Evolutionary conservation across 1,284 basidiomycete genomes (phyloP).

Genomic region (Tilletia indica): DNA sequence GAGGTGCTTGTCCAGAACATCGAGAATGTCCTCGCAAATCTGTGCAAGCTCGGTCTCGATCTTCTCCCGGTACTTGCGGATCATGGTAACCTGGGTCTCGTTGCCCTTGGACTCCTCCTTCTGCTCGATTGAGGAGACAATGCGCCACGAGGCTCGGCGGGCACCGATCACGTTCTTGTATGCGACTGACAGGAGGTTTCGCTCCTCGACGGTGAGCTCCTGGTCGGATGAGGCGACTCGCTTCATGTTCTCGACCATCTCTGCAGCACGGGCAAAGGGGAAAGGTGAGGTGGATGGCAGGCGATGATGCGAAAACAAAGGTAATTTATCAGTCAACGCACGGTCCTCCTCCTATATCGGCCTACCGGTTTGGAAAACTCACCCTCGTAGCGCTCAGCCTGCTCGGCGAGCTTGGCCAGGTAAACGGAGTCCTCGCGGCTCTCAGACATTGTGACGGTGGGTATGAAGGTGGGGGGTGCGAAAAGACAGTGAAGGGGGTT

Average conservation of each 20-base stretch:
- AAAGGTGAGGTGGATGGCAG: too few relatives aligned
- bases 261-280: slow-evolving; percentile 27
- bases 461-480: slow-evolving; percentile 4
- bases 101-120: slow-evolving; percentile 99
- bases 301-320: not conserved
- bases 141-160: slow-evolving; percentile 97
- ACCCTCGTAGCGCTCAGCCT: slow-evolving; percentile 57
- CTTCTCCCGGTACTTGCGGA: slow-evolving; percentile 93
- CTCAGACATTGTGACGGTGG: slow-evolving; percentile 38
- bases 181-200: slow-evolving; percentile 95
- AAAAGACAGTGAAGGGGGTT: not conserved
- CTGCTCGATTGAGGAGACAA: slow-evolving; percentile 98
- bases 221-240: slow-evolving; percentile 55
- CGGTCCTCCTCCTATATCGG: not conserved
- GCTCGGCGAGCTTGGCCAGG: slow-evolving; percentile 57
- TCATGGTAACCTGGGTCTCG: slow-evolving; percentile 94
- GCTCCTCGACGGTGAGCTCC: slow-evolving; percentile 96
- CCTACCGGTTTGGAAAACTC: slow-evolving; percentile 23
- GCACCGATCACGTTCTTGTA: slow-evolving; percentile 99
- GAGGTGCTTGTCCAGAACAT: slow-evolving; percentile 97
- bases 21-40: slow-evolving; percentile 99
- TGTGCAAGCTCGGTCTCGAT: slow-evolving; percentile 96
- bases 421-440: slow-evolving; percentile 56
- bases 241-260: slow-evolving; percentile 58
- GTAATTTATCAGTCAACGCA: not conserved